Evolutionary conservation across 2,329 filamentous ascomycete species (phyloP).

Genomic region (Aspergillus versicolor): DNA sequence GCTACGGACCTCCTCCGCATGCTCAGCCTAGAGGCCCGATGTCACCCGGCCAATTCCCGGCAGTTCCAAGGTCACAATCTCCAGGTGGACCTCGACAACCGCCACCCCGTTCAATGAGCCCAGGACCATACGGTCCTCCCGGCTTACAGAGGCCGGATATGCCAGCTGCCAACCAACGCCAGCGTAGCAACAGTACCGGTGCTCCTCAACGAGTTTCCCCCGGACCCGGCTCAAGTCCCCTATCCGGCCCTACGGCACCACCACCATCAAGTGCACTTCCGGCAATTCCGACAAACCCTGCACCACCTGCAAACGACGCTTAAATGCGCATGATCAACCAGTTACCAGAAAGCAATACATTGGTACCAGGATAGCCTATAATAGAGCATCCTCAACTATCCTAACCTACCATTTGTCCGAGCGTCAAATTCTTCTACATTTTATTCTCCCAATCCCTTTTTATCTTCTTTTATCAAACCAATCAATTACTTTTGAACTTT

Average conservation of each 20-base stretch:
- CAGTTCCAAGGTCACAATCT: constrained; percentile 36
- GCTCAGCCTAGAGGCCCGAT: constrained; percentile 30
- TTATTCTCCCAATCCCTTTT: neutral
- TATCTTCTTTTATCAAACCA: neutral
- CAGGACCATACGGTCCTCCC: constrained; percentile 44
- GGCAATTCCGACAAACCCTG: constrained; percentile 44
- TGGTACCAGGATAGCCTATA: neutral
- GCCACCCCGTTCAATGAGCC: constrained; percentile 38
- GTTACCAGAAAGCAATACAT: neutral
- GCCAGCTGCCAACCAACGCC: constrained; percentile 33
- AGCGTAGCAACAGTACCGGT: constrained; percentile 46
- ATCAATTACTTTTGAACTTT: neutral
- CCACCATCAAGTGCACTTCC: constrained; percentile 39
- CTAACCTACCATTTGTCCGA: neutral
- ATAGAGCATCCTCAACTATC: neutral
- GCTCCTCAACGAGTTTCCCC: constrained; percentile 20
- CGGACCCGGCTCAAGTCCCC: constrained; percentile 27
- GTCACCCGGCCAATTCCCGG: constrained; percentile 36
- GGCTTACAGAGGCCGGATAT: constrained; percentile 43
- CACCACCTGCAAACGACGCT: constrained; percentile 21
- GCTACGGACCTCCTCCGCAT: constrained; percentile 29
- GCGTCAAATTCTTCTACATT: neutral
- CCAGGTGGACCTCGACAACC: constrained; percentile 27
- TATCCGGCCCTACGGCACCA: constrained; percentile 22
- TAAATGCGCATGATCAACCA: constrained; percentile 9